A percentile compares a stretch with the other conserved stretches of the same genome.
phyloP scores from a whole-genome alignment of 2,329 filamentous ascomycete genomes.

The Aspergillus sp. region DNA sequence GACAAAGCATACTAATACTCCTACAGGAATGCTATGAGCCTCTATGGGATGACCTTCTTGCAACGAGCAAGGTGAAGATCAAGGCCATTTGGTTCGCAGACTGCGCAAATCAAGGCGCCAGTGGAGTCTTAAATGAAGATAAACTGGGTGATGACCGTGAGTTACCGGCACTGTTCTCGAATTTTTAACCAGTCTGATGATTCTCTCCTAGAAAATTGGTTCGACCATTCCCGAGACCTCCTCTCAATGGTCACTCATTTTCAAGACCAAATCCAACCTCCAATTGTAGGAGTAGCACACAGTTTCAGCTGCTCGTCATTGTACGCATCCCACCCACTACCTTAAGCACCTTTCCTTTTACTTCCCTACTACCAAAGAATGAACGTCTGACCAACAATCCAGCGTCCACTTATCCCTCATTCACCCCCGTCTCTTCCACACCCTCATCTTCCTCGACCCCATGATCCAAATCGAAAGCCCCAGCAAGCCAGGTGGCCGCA shows the following conservation, averaged over 20 bases:
- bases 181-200: constrained; percentile 47
- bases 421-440: constrained; percentile 73
- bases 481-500: background rate
- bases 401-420: constrained; percentile 64
- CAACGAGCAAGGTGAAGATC: constrained; percentile 58
- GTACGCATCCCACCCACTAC: background rate
- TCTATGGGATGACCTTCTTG: constrained; percentile 75
- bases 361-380: background rate
- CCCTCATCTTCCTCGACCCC: constrained; percentile 73
- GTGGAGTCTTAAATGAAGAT: constrained; percentile 70
- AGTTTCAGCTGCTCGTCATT: constrained; percentile 75
- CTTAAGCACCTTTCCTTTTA: background rate
- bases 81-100: constrained; percentile 81
- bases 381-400: background rate
- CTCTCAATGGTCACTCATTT: constrained; percentile 52
- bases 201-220: constrained; percentile 43
- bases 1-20: background rate
- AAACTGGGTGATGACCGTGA: constrained; percentile 75
- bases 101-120: constrained; percentile 73
- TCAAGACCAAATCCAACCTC: constrained; percentile 34
- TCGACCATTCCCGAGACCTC: constrained; percentile 74
- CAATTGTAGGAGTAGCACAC: constrained; percentile 76
- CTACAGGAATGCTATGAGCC: constrained; percentile 81
- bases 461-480: constrained; percentile 1
- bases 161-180: constrained; percentile 27